Evolutionary conservation across 495 filamentous ascomycete genomes (phyloP).

Genomic region (Ramalina peruviana): DNA sequence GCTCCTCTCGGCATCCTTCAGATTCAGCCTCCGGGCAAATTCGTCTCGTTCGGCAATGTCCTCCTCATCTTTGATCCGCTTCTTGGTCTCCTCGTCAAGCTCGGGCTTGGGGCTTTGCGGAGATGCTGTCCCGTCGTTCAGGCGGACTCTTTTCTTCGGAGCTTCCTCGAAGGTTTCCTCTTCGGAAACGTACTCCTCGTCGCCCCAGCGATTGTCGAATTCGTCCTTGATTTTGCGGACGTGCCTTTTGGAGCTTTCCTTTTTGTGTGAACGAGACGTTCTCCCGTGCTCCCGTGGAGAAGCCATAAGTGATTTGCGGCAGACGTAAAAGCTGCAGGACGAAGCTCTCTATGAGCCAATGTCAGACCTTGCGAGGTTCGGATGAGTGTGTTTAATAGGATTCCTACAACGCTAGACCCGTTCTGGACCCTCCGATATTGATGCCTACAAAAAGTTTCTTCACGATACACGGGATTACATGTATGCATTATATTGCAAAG

Average conservation of each 20-base stretch:
- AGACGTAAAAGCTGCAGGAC: no score
- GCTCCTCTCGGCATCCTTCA: constrained; percentile 52
- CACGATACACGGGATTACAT: no score
- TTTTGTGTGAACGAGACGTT: neutral
- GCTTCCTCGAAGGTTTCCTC: constrained; percentile 35
- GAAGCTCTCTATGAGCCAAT: no score
- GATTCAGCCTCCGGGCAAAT: constrained; percentile 56
- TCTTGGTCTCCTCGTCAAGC: constrained; percentile 42
- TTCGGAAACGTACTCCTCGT: constrained; percentile 48
- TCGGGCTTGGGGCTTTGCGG: constrained; percentile 35
- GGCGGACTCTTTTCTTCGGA: constrained; percentile 42
- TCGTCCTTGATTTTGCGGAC: constrained; percentile 29
- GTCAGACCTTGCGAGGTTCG: no score
- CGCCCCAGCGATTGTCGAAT: constrained; percentile 67
- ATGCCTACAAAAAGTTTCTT: no score
- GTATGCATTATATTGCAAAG: no score
- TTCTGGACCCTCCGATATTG: no score
- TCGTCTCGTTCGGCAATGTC: constrained; percentile 62
- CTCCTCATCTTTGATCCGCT: constrained; percentile 40
- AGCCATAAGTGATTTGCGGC: neutral
- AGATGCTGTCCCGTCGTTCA: constrained; percentile 40
- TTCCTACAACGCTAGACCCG: no score
- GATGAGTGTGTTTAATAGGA: no score
- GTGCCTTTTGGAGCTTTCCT: constrained; percentile 14
- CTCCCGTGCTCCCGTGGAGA: neutral